These are phyloP conservation scores for Cladophialophora chaetospira DNA, from an alignment of 2,329 filamentous ascomycete genomes.

Conservation along the genomic window DNA sequence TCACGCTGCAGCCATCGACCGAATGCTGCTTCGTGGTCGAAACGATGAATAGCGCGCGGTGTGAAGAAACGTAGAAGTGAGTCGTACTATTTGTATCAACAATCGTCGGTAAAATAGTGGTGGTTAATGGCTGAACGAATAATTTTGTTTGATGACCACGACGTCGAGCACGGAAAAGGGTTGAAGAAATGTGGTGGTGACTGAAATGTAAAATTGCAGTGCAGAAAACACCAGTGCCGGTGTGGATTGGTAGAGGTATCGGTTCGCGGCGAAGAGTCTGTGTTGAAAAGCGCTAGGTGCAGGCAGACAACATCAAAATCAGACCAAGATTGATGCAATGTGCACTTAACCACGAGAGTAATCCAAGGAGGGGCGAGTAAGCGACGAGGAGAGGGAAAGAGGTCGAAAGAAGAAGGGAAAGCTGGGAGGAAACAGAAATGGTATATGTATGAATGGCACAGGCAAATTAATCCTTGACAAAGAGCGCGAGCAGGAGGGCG, in stretches of 20 bases:
- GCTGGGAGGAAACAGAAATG: constrained; percentile 23
- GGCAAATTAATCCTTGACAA: constrained; percentile 15
- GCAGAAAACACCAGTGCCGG: constrained; percentile 7
- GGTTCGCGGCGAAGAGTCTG: constrained; percentile 14
- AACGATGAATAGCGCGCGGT: neutral
- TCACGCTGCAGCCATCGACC: constrained; percentile 1
- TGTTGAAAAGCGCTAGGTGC: constrained; percentile 10
- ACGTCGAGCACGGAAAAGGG: constrained; percentile 1
- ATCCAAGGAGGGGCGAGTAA: constrained; percentile 8
- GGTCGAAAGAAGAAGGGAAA: constrained; percentile 24
- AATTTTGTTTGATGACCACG: constrained; percentile 3
- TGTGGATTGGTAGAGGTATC: constrained; percentile 5
- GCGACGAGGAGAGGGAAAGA: constrained; percentile 26
- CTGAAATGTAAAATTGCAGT: neutral
- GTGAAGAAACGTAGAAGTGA: neutral
- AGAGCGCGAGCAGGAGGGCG: constrained; percentile 23
- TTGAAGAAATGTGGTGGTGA: neutral
- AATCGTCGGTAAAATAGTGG: neutral
- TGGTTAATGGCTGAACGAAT: neutral
- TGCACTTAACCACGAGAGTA: neutral
- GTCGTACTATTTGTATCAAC: neutral
- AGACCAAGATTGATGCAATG: neutral
- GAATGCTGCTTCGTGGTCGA: neutral
- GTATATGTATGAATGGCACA: constrained; percentile 22
- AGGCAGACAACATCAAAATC: constrained; percentile 21